phyloP scores from a whole-genome alignment of 805 yeast species.

The Zygotorulaspora chibaensis region DNA sequence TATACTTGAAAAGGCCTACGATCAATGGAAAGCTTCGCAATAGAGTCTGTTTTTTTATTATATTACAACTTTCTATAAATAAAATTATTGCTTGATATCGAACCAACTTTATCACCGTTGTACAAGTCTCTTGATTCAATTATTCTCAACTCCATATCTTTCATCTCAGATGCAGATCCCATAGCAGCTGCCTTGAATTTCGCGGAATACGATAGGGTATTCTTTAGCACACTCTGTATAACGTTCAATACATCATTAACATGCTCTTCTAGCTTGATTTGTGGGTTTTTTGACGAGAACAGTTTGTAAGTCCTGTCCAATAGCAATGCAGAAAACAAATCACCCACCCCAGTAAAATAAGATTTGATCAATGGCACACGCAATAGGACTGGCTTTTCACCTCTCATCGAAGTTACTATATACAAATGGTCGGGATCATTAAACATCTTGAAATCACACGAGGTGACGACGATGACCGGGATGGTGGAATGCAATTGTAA shows the following conservation, averaged over 20 bases:
- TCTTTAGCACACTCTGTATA: constrained; percentile 29
- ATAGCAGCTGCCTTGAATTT: constrained; percentile 42
- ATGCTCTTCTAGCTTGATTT: constrained; percentile 19
- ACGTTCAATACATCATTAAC: constrained; percentile 33
- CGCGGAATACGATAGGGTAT: constrained; percentile 23
- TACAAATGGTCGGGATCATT: constrained; percentile 33
- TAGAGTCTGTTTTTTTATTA: background rate
- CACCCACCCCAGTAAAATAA: constrained; percentile 70
- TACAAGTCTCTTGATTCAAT: constrained; percentile 51
- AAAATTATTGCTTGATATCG: constrained; percentile 8
- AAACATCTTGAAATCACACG: constrained; percentile 38
- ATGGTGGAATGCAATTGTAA: constrained; percentile 41
- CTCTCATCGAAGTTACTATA: constrained; percentile 34
- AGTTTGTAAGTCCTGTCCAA: constrained; percentile 49
- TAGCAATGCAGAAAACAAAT: constrained; percentile 59
- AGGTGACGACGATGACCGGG: constrained; percentile 52
- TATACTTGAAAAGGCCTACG: constrained; percentile 21
- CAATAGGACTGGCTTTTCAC: constrained; percentile 39
- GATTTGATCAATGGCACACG: constrained; percentile 52
- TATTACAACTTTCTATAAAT: constrained; percentile 13
- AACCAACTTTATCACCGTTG: constrained; percentile 6
- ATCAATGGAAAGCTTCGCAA: constrained; percentile 4
- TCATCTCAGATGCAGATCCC: constrained; percentile 54
- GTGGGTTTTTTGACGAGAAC: constrained; percentile 4
- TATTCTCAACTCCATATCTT: constrained; percentile 65